Evolutionary conservation across 768 basidiomycete genomes (phyloP).

Genomic region (Macrolepiota albuminosa): DNA sequence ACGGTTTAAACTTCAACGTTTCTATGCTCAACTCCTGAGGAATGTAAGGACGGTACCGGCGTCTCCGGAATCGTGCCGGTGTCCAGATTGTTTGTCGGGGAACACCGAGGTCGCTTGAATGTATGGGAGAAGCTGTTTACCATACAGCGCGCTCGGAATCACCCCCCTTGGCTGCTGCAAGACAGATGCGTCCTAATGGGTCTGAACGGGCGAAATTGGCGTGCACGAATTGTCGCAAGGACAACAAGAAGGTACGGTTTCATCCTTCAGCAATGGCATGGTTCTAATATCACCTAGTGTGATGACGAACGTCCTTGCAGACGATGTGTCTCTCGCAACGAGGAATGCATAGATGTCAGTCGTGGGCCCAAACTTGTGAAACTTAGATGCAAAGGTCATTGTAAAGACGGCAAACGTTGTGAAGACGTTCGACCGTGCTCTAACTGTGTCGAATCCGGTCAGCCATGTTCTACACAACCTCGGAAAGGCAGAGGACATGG

Average conservation of each 20-base stretch:
- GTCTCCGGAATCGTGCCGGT: background rate
- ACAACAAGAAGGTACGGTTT: slow-evolving; percentile 55
- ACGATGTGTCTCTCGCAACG: slow-evolving; percentile 49
- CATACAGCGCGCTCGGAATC: slow-evolving; percentile 20
- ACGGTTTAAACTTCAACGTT: too few relatives aligned
- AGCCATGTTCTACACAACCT: slow-evolving; percentile 44
- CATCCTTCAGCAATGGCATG: slow-evolving; percentile 3
- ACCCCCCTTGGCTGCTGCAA: slow-evolving; percentile 18
- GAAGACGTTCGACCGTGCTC: slow-evolving; percentile 58
- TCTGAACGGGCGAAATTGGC: slow-evolving; percentile 54
- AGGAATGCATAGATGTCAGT: slow-evolving; percentile 53
- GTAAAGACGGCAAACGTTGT: slow-evolving; percentile 51
- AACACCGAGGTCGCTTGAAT: slow-evolving; percentile 33
- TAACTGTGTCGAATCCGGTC: slow-evolving; percentile 42
- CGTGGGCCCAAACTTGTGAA: slow-evolving; percentile 55
- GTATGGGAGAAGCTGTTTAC: slow-evolving; percentile 36
- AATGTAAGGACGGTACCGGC: background rate
- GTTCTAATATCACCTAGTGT: slow-evolving; percentile 34
- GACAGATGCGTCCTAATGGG: slow-evolving; percentile 24
- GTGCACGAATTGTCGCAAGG: slow-evolving; percentile 55
- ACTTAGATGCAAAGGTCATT: slow-evolving; percentile 54
- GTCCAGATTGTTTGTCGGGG: slow-evolving; percentile 12
- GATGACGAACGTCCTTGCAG: slow-evolving; percentile 60
- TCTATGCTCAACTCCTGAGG: too few relatives aligned
- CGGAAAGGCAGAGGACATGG: slow-evolving; percentile 56